These are phyloP conservation scores for Viola pubescens DNA, from an alignment of 441 rosid species.

Conservation along the genomic window DNA sequence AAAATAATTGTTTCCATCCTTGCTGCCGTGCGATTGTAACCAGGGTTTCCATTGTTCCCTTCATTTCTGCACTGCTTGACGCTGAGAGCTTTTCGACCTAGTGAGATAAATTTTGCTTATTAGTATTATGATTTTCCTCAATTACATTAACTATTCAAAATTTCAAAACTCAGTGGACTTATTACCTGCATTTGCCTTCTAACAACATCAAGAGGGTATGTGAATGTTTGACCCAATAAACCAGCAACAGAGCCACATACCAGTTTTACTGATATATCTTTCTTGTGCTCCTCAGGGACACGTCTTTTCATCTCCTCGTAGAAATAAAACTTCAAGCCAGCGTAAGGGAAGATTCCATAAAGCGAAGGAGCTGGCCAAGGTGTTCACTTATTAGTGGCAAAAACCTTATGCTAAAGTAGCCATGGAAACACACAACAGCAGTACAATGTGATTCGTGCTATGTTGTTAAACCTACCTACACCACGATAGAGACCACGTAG, in stretches of 20 bases:
- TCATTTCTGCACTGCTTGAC: slow-evolving; percentile 37
- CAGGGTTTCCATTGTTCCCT: slow-evolving; percentile 71
- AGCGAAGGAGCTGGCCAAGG: slow-evolving; percentile 68
- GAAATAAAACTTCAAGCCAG: slow-evolving; percentile 94
- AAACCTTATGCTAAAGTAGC: slow-evolving; percentile 8
- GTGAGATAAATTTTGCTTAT: slow-evolving; percentile 13
- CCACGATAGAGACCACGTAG: slow-evolving; percentile 81
- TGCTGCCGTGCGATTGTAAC: slow-evolving; percentile 50
- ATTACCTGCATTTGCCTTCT: slow-evolving; percentile 95
- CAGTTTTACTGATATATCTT: slow-evolving; percentile 59
- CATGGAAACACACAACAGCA: slow-evolving; percentile 4
- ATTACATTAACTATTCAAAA: not conserved
- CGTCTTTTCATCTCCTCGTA: slow-evolving; percentile 90
- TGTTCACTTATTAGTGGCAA: slow-evolving; percentile 14
- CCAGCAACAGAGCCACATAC: slow-evolving; percentile 85
- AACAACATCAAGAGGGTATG: slow-evolving; percentile 92
- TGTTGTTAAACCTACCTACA: slow-evolving; percentile 48
- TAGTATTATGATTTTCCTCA: not conserved
- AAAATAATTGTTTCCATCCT: slow-evolving; percentile 94
- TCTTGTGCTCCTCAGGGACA: slow-evolving; percentile 66
- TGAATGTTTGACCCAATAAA: slow-evolving; percentile 84
- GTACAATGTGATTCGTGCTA: slow-evolving; percentile 12
- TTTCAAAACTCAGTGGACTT: not conserved
- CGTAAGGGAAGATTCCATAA: slow-evolving; percentile 91
- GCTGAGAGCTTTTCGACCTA: slow-evolving; percentile 64